Conservation (phyloP, 1,139 yeast genomes). For the Trichomonascaceae sp. region DNA sequence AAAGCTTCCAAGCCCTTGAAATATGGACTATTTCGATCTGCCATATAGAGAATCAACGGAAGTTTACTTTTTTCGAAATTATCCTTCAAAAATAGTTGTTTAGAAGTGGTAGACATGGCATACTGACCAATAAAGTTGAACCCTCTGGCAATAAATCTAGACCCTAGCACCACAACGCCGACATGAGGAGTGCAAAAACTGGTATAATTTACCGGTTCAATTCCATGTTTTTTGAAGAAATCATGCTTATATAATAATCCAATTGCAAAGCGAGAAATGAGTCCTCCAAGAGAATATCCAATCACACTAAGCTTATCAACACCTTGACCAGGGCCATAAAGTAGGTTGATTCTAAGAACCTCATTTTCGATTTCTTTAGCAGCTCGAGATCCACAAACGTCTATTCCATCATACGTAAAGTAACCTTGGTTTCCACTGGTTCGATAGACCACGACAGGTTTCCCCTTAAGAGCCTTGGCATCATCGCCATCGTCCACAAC, state of each 20-base stretch:
- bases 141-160: constrained; percentile 38
- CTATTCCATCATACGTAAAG: constrained; percentile 80
- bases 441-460: constrained; percentile 43
- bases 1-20: constrained; percentile 50
- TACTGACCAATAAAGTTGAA: constrained; percentile 59
- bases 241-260: constrained; percentile 57
- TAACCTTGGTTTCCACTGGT: constrained; percentile 60
- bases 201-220: constrained; percentile 42
- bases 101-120: constrained; percentile 63
- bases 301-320: constrained; percentile 49
- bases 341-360: constrained; percentile 34
- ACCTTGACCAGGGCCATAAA: constrained; percentile 11
- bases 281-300: constrained; percentile 82
- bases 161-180: constrained; percentile 64
- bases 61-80: constrained; percentile 18
- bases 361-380: constrained; percentile 57
- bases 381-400: constrained; percentile 73
- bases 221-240: constrained; percentile 39
- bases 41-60: constrained; percentile 62
- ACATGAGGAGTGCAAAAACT: constrained; percentile 82
- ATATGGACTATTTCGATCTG: constrained; percentile 56
- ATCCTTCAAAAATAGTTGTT: constrained; percentile 65
- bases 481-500: constrained; percentile 18
- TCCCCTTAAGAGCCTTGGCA: constrained; percentile 10
- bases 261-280: constrained; percentile 68